These are phyloP conservation scores for Paecilomyces niveus DNA, from an alignment of 2,329 filamentous ascomycete species.

Conservation along the genomic window DNA sequence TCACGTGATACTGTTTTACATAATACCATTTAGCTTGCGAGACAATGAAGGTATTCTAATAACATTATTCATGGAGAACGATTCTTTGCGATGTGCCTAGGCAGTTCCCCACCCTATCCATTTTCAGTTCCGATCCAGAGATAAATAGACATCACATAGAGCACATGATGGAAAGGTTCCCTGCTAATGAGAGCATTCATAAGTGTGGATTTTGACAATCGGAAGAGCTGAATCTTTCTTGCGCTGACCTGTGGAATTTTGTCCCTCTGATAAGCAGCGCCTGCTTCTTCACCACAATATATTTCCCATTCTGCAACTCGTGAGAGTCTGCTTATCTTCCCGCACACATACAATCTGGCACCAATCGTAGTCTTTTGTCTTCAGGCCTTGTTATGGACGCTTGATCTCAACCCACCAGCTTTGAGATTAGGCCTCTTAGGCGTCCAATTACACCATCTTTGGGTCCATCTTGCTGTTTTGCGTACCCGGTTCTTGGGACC, in stretches of 20 bases:
- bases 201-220: too few relatives aligned
- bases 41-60: not conserved
- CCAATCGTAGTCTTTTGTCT: not conserved
- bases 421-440: not conserved
- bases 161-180: not conserved
- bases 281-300: not conserved
- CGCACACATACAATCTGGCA: not conserved
- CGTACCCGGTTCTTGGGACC: not conserved
- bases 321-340: not conserved
- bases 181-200: too few relatives aligned
- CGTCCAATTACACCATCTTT: not conserved
- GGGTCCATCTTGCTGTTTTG: not conserved
- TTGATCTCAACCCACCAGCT: not conserved
- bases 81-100: not conserved
- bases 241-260: too few relatives aligned
- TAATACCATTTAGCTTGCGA: not conserved
- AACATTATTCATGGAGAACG: not conserved
- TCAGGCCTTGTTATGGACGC: not conserved
- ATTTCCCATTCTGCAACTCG: not conserved
- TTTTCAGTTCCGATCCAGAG: not conserved
- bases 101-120: not conserved
- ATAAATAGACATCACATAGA: not conserved
- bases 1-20: not conserved
- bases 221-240: too few relatives aligned
- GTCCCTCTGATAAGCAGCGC: too few relatives aligned